These are phyloP conservation scores for Centaurea solstitialis DNA, from an alignment of 129 eudicot genomes.

Conservation along the genomic window DNA sequence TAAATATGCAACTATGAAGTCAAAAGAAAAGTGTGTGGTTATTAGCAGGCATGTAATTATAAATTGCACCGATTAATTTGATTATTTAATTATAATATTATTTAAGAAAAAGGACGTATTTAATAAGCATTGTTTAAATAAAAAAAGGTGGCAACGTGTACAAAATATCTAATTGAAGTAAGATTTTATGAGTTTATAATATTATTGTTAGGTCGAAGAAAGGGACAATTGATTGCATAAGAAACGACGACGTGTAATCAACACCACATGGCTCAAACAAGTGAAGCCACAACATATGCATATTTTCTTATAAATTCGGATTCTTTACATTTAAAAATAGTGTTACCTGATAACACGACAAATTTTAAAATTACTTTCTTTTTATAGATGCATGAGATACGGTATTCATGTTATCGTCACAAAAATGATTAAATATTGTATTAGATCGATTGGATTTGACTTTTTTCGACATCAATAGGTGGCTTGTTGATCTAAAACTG, in stretches of 20 bases:
- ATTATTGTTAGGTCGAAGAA: conserved; percentile 26
- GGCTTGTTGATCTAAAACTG: neutral
- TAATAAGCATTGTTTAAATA: conserved; percentile 1
- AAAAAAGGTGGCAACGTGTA: conserved; percentile 19
- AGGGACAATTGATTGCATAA: neutral
- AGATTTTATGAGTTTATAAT: conserved; percentile 3
- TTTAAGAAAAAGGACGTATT: conserved; percentile 1
- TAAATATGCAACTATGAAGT: too few species aligned
- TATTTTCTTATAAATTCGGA: neutral
- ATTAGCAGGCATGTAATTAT: neutral
- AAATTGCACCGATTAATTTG: neutral
- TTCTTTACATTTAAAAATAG: neutral
- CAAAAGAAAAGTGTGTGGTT: conserved; percentile 1
- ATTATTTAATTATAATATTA: neutral
- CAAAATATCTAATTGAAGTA: conserved; percentile 1
- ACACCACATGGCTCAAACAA: conserved; percentile 15
- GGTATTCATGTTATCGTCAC: neutral
- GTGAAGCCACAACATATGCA: conserved; percentile 12
- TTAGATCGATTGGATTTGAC: neutral
- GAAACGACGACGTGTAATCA: conserved; percentile 10
- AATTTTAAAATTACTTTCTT: neutral
- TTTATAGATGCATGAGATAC: neutral
- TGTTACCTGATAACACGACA: conserved; percentile 23
- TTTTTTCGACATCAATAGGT: neutral
- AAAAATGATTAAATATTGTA: neutral